Conservation (phyloP, 2,329 filamentous ascomycete genomes). For the Fusarium sp. region DNA sequence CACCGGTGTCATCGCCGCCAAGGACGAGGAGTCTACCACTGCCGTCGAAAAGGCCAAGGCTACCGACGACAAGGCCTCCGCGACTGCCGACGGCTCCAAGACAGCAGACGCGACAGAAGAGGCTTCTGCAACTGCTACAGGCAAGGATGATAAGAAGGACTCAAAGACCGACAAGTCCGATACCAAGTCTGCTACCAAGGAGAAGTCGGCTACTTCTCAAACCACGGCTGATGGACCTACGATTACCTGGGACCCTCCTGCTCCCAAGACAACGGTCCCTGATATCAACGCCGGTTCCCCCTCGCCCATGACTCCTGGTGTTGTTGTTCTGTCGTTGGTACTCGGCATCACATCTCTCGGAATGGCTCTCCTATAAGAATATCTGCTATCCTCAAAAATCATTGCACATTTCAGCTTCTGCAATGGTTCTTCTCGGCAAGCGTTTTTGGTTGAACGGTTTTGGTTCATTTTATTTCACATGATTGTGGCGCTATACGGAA, state of each 20-base stretch:
- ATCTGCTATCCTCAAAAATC: neutral
- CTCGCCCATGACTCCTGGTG: constrained; percentile 33
- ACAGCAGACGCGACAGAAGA: constrained; percentile 26
- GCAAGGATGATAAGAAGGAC: constrained; percentile 14
- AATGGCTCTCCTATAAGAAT: constrained; percentile 30
- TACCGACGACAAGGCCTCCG: constrained; percentile 22
- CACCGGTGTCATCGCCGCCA: constrained; percentile 34
- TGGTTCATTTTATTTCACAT: constrained; percentile 17
- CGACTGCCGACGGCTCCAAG: constrained; percentile 28
- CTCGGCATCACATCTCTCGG: constrained; percentile 39
- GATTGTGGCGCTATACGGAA: constrained; percentile 28
- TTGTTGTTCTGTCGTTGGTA: constrained; percentile 37
- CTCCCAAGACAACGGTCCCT: constrained; percentile 32
- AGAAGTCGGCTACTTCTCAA: constrained; percentile 20
- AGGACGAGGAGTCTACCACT: constrained; percentile 22
- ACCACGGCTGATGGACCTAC: constrained; percentile 14
- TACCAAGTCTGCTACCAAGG: constrained; percentile 10
- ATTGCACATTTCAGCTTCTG: neutral
- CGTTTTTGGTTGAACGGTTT: neutral
- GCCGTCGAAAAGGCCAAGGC: constrained; percentile 25
- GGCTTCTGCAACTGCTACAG: constrained; percentile 21
- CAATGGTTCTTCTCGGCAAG: neutral
- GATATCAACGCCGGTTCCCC: constrained; percentile 36
- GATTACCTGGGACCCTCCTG: constrained; percentile 34
- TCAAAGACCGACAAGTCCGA: constrained; percentile 14